Conservation (phyloP, 805 yeast genomes). For the Wickerhamomyces tratensis region DNA sequence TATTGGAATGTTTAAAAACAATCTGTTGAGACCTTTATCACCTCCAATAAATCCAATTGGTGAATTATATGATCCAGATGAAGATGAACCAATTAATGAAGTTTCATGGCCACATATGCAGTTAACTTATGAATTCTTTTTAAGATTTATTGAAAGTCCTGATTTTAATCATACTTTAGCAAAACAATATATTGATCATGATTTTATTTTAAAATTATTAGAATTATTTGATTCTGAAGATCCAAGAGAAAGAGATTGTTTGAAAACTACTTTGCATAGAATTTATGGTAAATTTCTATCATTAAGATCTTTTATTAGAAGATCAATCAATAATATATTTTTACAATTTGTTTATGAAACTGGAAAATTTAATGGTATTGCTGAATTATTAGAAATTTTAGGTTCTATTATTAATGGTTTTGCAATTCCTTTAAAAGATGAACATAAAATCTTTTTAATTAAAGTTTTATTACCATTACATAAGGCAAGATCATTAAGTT, state of each 20-base stretch:
- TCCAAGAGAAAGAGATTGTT: constrained; percentile 89
- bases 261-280: constrained; percentile 91
- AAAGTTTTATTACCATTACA: constrained; percentile 88
- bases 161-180: constrained; percentile 92
- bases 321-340: constrained; percentile 86
- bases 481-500: constrained; percentile 77
- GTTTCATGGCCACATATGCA: constrained; percentile 99
- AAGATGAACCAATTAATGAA: constrained; percentile 95
- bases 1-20: constrained; percentile 79
- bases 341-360: constrained; percentile 92
- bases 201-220: constrained; percentile 68
- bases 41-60: constrained; percentile 98
- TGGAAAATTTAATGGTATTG: constrained; percentile 90
- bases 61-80: constrained; percentile 95
- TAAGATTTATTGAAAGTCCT: constrained; percentile 87
- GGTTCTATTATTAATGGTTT: constrained; percentile 97
- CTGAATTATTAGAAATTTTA: constrained; percentile 86
- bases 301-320: constrained; percentile 82
- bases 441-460: constrained; percentile 83
- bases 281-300: constrained; percentile 92
- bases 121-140: constrained; percentile 86
- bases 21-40: constrained; percentile 91
- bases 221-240: constrained; percentile 95
- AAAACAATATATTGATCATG: constrained; percentile 88
- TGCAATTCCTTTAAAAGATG: constrained; percentile 94